Evolutionary conservation across 2,329 filamentous ascomycete species (phyloP).

Genomic region (Aspergillus carbonarius): DNA sequence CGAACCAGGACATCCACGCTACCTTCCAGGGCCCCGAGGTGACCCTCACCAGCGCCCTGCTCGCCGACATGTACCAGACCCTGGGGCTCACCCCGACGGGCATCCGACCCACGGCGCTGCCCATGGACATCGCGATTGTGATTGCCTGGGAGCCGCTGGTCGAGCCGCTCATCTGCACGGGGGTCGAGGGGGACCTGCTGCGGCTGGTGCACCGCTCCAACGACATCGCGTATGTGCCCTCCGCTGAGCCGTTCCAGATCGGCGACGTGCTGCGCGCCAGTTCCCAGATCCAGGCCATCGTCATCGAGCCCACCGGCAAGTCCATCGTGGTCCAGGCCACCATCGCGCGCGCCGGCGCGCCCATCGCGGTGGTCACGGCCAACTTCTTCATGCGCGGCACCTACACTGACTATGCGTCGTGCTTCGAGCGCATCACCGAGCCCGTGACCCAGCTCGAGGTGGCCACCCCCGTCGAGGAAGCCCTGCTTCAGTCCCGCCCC

Average conservation of each 20-base stretch:
- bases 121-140: constrained; percentile 6
- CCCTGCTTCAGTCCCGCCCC: neutral
- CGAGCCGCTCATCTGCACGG: neutral
- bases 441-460: neutral
- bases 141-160: constrained; percentile 7
- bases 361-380: neutral
- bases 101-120: neutral
- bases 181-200: neutral
- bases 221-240: neutral
- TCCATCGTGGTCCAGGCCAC: neutral
- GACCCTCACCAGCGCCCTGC: neutral
- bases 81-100: neutral
- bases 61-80: neutral
- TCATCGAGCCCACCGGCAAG: constrained; percentile 1
- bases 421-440: constrained; percentile 1
- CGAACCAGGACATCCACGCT: neutral
- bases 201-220: constrained; percentile 7
- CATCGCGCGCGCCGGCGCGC: neutral
- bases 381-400: constrained; percentile 5
- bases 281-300: neutral
- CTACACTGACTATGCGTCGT: neutral
- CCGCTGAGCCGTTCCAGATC: neutral
- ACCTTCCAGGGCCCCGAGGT: neutral
- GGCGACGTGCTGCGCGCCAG: neutral
- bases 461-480: neutral